Base-by-base conservation (phyloP, 2,329 filamentous ascomycete genomes). In the Elsinoe ampelina region DNA sequence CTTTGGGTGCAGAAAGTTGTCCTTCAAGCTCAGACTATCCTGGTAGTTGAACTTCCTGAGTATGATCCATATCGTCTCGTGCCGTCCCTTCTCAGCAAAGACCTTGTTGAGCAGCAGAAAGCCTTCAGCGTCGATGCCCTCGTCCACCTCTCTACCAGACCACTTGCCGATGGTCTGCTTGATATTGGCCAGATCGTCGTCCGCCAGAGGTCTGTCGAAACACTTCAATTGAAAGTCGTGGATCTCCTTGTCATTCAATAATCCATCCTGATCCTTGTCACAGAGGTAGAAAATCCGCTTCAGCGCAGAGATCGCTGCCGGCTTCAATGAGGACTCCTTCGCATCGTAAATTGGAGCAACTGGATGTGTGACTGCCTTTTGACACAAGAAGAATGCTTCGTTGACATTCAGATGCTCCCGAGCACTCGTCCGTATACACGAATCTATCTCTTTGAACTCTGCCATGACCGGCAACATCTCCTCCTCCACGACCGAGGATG, bases 391-490 rank as follows among this genome's bases (percentile, higher is more conserved):
- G 74, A 98, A 97, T 59, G 92, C 89, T 66, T 78, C 91, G 69
- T 95, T 95, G 69, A 96, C 88, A 71, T 96, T 96, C 64, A 86
- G 84, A 67, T 95, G 89, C 66, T 95, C 89, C 64, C 89, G 83
- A 17, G 92, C 90, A 71, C 91, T 97, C 7, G 91, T 90, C 57
- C 93, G 82, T 68, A 98, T 97, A 72, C 93, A 98, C 0, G 91
- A 95, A 70, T 98, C 93, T 61, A 98, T 96, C 71, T 97, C 93
- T 68, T 95, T 92, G 73, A 97, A 98, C 73, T 98, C 93, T 60
- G 88, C 86, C 93, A 98, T 96, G 62, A 98, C 85, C 0, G 93
- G 93, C 32, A 97, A 78, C 89, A 98, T 96, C 74, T 98, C 93
- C 70, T 97, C 93, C 66, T 95, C 88, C 45, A 95, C 83, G 7